Evolutionary conservation across 1,139 yeast genomes (phyloP).

Genomic region (Pneumocystis jirovecii): DNA sequence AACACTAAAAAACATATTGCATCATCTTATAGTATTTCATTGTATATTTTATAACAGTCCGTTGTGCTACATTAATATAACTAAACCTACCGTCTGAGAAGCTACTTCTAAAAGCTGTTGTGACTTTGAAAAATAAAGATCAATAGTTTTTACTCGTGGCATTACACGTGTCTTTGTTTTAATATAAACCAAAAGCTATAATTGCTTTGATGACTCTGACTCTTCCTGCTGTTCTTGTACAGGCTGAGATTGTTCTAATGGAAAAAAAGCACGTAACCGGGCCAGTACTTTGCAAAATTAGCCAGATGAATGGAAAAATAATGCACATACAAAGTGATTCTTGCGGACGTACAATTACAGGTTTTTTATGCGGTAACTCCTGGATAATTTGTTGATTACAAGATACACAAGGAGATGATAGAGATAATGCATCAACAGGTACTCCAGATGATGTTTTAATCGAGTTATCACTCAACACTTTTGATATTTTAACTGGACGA

Average conservation of each 20-base stretch:
- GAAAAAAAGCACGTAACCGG: not conserved
- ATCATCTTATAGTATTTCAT: too few relatives aligned
- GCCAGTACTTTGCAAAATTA: not conserved
- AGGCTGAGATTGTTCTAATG: too few relatives aligned
- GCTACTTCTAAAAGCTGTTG: not conserved
- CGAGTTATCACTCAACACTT: not conserved
- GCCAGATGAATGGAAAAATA: not conserved
- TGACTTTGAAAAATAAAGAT: not conserved
- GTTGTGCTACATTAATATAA: not conserved
- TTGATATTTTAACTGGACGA: not conserved
- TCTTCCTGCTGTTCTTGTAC: not conserved
- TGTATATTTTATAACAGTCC: not conserved
- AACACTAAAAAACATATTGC: too few relatives aligned
- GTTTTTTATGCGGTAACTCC: not conserved
- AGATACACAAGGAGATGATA: not conserved
- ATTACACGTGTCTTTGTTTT: too few relatives aligned
- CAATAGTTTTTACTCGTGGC: not conserved
- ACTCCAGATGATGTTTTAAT: too few relatives aligned
- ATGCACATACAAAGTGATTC: not conserved
- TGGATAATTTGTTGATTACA: not conserved
- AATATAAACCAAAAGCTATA: too few relatives aligned
- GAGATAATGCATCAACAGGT: not conserved
- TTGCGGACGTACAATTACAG: not conserved
- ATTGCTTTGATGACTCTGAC: not conserved
- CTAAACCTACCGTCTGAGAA: not conserved